Base-by-base conservation (phyloP, 148 eudicot species). In the Dianthus caryophyllus region DNA sequence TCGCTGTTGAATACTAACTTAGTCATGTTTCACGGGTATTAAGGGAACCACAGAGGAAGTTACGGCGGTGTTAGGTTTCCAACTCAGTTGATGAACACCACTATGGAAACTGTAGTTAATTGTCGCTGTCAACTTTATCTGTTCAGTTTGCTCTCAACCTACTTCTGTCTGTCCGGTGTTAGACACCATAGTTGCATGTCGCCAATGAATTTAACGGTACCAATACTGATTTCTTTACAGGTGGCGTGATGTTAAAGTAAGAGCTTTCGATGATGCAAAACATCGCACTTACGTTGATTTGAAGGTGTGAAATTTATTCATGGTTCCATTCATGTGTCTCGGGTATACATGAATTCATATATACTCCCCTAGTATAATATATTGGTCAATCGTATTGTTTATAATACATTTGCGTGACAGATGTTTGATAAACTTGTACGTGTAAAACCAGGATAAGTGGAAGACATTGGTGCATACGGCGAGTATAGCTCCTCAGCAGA, bases 381-480 rank as follows among this genome's bases (percentile, higher is more conserved):
- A n/a, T n/a, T n/a, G n/a, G n/a, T n/a, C n/a, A n/a, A n/a, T n/a
- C n/a, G n/a, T n/a, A n/a, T n/a, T n/a, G n/a, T n/a, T n/a, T n/a
- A n/a, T 7, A 33, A 33, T 33, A 7, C 3, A 33, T 2, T 33
- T 2, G 7, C 16, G 49, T 55, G 58, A 50, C 41, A 15, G 11
- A 24, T 9, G 29, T 20, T 29, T 59, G 44, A 12, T 43, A 38
- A 36, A n/a, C 13, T 56, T 67, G 20, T 38, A 43, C 49, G 4
- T 54, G 43, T n/a, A 24, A 13, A 43, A 69, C 49, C 82, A 88
- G 97, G 97, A 91, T 69, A 91, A 91, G 73, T 91, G 97, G 97
- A 91, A 91, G 76, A 91, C 97, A 14, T 76, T 91, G 82, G 97
- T 91, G 61, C 97, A 91, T 82, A 91, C 97, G 16, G 92, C 97